phyloP scores from a whole-genome alignment of 2,329 filamentous ascomycete species.

The Sclerotinia minor region DNA sequence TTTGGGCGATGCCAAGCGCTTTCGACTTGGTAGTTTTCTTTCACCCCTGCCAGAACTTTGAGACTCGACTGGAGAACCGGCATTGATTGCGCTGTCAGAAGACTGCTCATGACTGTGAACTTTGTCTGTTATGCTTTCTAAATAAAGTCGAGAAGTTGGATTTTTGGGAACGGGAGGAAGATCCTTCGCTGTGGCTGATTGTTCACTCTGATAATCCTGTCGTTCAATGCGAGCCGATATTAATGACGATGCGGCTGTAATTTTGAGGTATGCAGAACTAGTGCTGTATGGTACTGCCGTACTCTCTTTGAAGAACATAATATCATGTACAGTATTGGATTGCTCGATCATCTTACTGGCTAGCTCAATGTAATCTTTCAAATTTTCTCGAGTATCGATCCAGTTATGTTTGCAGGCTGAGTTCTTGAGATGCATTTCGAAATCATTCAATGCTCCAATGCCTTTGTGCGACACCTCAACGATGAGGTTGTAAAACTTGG shows the following conservation, averaged over 20 bases:
- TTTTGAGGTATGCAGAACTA: not conserved
- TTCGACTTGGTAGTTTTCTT: not conserved
- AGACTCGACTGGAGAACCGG: not conserved
- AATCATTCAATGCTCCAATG: constrained; percentile 26
- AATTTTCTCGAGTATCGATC: constrained; percentile 26
- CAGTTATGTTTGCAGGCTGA: constrained; percentile 32
- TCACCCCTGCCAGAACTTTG: not conserved
- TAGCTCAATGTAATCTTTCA: constrained; percentile 33
- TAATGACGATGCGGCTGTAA: not conserved
- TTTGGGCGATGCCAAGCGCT: constrained; percentile 19
- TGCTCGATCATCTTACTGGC: constrained; percentile 36
- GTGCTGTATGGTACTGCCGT: not conserved
- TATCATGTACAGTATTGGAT: constrained; percentile 29
- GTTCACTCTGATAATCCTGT: not conserved
- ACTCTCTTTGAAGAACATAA: constrained; percentile 26
- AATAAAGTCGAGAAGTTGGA: not conserved
- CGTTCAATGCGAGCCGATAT: constrained; percentile 1
- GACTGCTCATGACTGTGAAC: not conserved
- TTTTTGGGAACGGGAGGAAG: not conserved
- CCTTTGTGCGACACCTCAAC: constrained; percentile 29
- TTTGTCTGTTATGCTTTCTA: not conserved
- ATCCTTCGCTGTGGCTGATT: not conserved
- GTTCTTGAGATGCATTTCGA: constrained; percentile 29
- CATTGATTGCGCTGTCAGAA: not conserved
- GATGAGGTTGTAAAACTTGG: constrained; percentile 34